Percentiles rank a stretch among this genome's conserved stretches.
These are phyloP conservation scores for Apiospora kogelbergensis DNA, from an alignment of 2,329 filamentous ascomycete genomes.

Conservation along the genomic window DNA sequence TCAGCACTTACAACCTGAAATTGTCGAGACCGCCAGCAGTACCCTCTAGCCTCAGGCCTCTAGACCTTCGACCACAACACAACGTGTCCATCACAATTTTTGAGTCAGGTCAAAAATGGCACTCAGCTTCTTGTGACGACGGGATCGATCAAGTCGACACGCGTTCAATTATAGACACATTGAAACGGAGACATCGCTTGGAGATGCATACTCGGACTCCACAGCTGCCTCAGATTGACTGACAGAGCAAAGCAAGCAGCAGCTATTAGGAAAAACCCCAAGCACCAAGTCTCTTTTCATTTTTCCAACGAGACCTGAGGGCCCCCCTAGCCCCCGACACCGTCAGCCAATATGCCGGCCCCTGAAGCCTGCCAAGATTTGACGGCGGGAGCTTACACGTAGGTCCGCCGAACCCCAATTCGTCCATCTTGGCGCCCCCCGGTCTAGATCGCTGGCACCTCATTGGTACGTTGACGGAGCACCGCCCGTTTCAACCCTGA, in stretches of 20 bases:
- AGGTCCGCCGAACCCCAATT: not conserved
- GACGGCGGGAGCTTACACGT: slow-evolving; percentile 9
- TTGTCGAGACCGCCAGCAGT: not conserved
- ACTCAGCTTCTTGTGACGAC: too few species aligned
- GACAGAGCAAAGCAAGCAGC: not conserved
- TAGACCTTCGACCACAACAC: too few species aligned
- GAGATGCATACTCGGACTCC: not conserved
- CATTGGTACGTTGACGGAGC: not conserved
- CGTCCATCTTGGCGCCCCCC: not conserved
- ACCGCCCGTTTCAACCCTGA: not conserved
- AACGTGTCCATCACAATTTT: not conserved
- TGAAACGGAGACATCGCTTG: not conserved
- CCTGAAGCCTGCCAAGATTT: slow-evolving; percentile 1
- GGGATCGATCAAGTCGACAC: not conserved
- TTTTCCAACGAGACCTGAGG: not conserved
- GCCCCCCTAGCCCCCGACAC: not conserved
- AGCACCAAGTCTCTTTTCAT: too few species aligned
- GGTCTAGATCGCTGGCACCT: not conserved
- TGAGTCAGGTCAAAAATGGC: too few species aligned
- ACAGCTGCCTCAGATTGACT: not conserved
- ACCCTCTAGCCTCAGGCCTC: not conserved
- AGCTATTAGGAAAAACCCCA: not conserved
- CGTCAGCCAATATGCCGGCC: not conserved
- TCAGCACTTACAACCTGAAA: not conserved
- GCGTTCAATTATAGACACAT: not conserved